Conservation (phyloP, 2,329 filamentous ascomycete genomes). For the Incumbomyces delicatus region DNA sequence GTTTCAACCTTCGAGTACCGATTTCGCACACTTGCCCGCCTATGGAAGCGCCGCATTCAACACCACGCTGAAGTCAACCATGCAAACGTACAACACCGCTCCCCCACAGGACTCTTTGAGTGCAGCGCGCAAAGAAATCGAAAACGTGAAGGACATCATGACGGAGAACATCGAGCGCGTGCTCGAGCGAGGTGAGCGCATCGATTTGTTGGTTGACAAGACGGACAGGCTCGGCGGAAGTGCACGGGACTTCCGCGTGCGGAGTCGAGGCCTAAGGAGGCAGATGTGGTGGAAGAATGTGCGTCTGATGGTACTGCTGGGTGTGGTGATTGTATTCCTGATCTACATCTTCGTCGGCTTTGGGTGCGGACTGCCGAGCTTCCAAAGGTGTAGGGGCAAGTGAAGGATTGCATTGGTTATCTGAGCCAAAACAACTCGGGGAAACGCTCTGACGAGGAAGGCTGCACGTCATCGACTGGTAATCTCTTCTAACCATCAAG, state of each 20-base stretch:
- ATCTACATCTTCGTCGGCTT: slow-evolving; percentile 63
- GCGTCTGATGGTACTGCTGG: slow-evolving; percentile 80
- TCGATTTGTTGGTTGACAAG: slow-evolving; percentile 91
- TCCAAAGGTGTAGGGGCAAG: slow-evolving; percentile 34
- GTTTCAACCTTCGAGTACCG: slow-evolving; percentile 56
- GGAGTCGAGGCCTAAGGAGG: slow-evolving; percentile 75
- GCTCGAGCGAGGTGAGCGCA: slow-evolving; percentile 80
- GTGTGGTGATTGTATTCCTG: slow-evolving; percentile 57
- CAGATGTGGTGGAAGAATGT: slow-evolving; percentile 99
- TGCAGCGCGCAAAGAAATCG: slow-evolving; percentile 80
- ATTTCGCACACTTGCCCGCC: slow-evolving; percentile 69
- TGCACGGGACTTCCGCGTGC: slow-evolving; percentile 79
- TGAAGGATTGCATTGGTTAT: background rate
- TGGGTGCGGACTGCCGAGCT: slow-evolving; percentile 58
- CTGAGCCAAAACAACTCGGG: too few species aligned
- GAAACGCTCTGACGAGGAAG: too few species aligned
- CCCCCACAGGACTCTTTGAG: slow-evolving; percentile 69
- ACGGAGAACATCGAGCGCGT: slow-evolving; percentile 88
- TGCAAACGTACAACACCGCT: slow-evolving; percentile 76
- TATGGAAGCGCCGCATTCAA: slow-evolving; percentile 92
- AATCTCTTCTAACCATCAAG: too few species aligned
- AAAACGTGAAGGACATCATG: slow-evolving; percentile 87
- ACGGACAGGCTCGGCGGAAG: slow-evolving; percentile 83
- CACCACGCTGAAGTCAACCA: slow-evolving; percentile 60
- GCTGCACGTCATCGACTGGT: too few species aligned